Base-by-base conservation (phyloP, 768 basidiomycete genomes). In the Hydnomerulius pinastri region DNA sequence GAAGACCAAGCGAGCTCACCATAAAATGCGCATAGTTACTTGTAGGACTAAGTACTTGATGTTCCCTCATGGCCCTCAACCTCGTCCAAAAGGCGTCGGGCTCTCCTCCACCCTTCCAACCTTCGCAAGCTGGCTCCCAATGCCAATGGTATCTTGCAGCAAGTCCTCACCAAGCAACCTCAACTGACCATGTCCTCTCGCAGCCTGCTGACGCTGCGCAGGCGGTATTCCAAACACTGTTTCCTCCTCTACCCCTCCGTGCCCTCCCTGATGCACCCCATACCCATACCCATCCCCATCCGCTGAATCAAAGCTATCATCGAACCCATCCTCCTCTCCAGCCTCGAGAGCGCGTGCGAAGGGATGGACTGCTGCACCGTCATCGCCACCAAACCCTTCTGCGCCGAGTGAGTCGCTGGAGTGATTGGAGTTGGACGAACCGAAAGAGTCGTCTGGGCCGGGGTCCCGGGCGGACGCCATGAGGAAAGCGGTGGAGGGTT, bases 141-240 rank as follows among this genome's bases (percentile, higher is more conserved):
- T 79, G 6, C 78, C 82, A 43, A 81, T 77, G 21, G 85, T 86
- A 57, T 87, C 82, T 50, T 86, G 75, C 46, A 86, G 61, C 47
- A 86, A 58, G 48, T 83, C 79, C 45, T 80, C 77, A 0, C 86
- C 86, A n/a, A 80, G 69, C 77, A 89, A 74, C 60, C 74, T 72
- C 54, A 87, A 55, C 43, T 74, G 64, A 13, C 63, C 58, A 28
- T 30, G 65, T 46, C 48, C 59, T 52, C 43, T 62, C 36, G 40
- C 38, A 46, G 49, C 42, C 30, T 62, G 63, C 51, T 67, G 62
- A 40, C 81, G 71, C 52, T 78, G 77, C 29, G 73, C 78, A 33
- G 82, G 83, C 8, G 78, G 77, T 10, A 82, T 79, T 13, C 88
- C 88, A 67, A 90, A 90, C 46, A 90, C 68, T 11, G 88, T 88